Evolutionary conservation across 1,284 basidiomycete genomes (phyloP), one percentile per base, ranked within the genome.

Genomic region (Leccinum angustisporum): DNA sequence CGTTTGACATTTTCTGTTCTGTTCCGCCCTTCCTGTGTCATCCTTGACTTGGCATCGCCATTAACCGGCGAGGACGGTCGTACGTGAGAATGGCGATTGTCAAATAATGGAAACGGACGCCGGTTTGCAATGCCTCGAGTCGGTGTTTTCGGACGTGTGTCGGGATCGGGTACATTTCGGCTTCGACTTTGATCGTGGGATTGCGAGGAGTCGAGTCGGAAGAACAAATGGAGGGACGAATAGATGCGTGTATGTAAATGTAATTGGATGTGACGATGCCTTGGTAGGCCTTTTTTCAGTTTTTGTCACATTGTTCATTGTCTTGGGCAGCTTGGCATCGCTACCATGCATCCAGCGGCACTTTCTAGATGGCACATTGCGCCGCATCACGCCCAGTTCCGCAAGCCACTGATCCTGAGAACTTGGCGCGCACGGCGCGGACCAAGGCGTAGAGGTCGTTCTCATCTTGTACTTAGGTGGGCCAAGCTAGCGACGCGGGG

Each of bases 21-120:
- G 48, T 62, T 63, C 30, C 38, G 21, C 27, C 4, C 13, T 33
- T 10, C 5, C 18, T 65, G 21, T 40, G 2, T 38, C 18, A 43
- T 46, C 18, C 11, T 54, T 56, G 56, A 43, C n/a, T 36, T 38
- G 36, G 50, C 63, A 64, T 61, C 50, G n/a, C 46, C 65, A 46
- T 18, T 46, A 3, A 46, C 10, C 16, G 43, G n/a, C 43, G 43
- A 46, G 10, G 43, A 18, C n/a, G n/a, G n/a, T 18, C n/a, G 43
- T 46, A 46, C 43, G 43, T 46, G 43, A 18, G 43, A 46, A 46
- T n/a, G 16, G 43, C 18, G 43, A 18, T 18, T 46, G 10, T n/a
- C n/a, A 18, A 18, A 18, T 18, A 18, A 18, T 43, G 40, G 40
- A 46, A 46, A 46, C 43, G 43, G 43, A 46, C 43, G 43, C 43